Base-by-base conservation (phyloP, 2,329 filamentous ascomycete species). In the Aspergillus amoenus region DNA sequence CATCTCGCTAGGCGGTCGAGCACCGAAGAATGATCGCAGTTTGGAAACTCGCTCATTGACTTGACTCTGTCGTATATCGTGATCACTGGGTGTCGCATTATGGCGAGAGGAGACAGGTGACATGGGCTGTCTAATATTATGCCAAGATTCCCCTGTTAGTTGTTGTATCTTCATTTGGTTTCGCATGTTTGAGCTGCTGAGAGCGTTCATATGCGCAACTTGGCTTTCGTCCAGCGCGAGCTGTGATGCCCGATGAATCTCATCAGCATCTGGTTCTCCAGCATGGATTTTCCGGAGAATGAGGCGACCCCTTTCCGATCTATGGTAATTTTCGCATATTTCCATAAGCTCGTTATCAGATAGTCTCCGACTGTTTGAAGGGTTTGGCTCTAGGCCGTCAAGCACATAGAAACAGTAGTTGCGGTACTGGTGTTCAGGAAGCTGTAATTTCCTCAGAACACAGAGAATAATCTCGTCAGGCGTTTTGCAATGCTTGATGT, bases 371-470 rank as follows among this genome's bases (percentile, higher is more conserved):
- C 91, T 95, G 69, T 92, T 87, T 49, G 83, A 84, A 30, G 91
- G 88, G 64, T 94, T 88, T 2, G 93, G 88, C 47, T 97, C 91
- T 40, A 91, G 80, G 50, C 93, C 93, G 64, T 91, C 88, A 57
- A 97, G 81, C 1, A 96, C 88, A 81, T 94, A 97, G 78, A 99
- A 97, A 78, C 93, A 97, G 77, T 96, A 97, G 69, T 95, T 96
- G 67, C 92, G 86, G 71, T 94, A 90, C 68, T 97, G 92, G 61
- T 93, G 90, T 70, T 96, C 92, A 21, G 92, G 90, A 30, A 96
- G 82, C 41, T 88, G 87, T 62, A 96, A 90, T 73, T 97, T 97
- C 64, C 89, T 86, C 44, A 97, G 78, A 0, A 94, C 96, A 59
- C 91, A 89, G 45, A 92, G 84, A 80, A 97, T 93, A 52, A 97